Evolutionary conservation across 371 early-diverging fungal species (phyloP).

Genomic region (Sanchytrium tribonematis): DNA sequence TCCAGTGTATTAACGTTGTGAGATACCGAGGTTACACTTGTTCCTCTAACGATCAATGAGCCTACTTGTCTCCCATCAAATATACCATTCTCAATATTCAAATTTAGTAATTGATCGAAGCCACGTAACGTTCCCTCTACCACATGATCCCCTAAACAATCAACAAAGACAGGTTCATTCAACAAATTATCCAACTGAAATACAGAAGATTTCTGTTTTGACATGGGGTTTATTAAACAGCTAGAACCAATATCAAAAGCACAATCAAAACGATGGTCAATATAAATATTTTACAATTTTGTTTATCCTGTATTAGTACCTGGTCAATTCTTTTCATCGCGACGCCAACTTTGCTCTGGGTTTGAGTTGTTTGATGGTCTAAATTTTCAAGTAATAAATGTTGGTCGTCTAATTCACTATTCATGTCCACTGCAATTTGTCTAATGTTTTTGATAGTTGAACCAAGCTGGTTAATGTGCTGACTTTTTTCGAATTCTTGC

Average conservation of each 20-base stretch:
- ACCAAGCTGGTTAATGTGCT: neutral
- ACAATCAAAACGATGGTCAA: neutral
- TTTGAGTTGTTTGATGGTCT: neutral
- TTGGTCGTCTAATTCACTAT: neutral
- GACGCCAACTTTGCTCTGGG: neutral
- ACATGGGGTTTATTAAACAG: neutral
- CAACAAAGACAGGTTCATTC: neutral
- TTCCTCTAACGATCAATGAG: neutral
- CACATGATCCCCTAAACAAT: neutral
- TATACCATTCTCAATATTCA: neutral
- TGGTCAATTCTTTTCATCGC: neutral
- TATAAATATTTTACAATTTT: neutral
- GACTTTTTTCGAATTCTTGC: neutral
- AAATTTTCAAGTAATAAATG: neutral
- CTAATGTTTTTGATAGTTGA: neutral
- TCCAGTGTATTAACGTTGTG: neutral
- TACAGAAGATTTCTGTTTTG: neutral
- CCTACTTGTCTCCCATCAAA: neutral
- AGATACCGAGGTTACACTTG: neutral
- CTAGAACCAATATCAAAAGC: neutral
- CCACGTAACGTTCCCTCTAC: neutral
- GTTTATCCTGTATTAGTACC: neutral
- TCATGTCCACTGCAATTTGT: neutral
- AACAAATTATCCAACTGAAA: neutral
- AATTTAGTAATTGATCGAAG: neutral